Evolutionary conservation across 169 alveolate species (phyloP).

Genomic region (Fabrea salina): DNA sequence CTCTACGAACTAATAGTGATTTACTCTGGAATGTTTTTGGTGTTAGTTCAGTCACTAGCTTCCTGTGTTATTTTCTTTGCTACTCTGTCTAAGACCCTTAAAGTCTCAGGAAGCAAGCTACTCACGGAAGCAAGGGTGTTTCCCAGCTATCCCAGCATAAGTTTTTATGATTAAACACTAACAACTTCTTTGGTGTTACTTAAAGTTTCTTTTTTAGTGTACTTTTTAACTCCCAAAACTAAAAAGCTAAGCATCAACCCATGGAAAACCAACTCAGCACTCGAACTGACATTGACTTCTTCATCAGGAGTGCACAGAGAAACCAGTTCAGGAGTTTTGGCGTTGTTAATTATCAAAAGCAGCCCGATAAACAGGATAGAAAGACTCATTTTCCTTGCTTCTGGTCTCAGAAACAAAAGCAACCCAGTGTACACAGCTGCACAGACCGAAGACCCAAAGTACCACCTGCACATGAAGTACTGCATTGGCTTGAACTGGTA

Average conservation of each 20-base stretch:
- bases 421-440: neutral
- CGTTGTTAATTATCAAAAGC: neutral
- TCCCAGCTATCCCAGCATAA: too few species aligned
- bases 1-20: too few species aligned
- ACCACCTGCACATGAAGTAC: neutral
- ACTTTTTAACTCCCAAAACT: neutral
- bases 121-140: too few species aligned
- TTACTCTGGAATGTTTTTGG: too few species aligned
- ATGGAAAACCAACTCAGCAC: neutral
- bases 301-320: neutral
- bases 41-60: too few species aligned
- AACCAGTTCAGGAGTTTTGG: neutral
- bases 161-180: too few species aligned
- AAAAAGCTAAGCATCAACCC: neutral
- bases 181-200: too few species aligned
- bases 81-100: too few species aligned
- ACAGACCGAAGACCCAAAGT: neutral
- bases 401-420: neutral
- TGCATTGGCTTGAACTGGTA: neutral
- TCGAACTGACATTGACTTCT: neutral
- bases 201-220: neutral
- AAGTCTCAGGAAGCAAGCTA: too few species aligned
- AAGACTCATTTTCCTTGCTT: neutral
- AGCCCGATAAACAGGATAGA: neutral
- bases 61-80: too few species aligned